Base-by-base conservation (phyloP, 2,329 filamentous ascomycete species). In the Colletotrichum chlorophyti region DNA sequence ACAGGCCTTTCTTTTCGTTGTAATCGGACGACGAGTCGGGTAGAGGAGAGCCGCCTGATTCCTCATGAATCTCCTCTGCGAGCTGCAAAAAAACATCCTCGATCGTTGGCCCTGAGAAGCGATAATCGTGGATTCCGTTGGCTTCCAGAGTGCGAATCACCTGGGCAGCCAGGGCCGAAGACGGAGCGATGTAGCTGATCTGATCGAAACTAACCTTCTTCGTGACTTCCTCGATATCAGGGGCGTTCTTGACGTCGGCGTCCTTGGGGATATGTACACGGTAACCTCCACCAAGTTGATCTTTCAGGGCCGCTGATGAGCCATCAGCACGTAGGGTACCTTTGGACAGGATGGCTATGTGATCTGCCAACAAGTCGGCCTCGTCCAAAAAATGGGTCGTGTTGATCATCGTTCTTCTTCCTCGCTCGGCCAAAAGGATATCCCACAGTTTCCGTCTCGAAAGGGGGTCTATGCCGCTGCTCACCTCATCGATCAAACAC, bases 331-430 rank as follows among this genome's bases (percentile, higher is more conserved):
- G 91, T 2, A 97, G 80, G 2, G 86, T 87, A 17, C 93, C 93
- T 69, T 92, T 93, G 4, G 91, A 96, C 10, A 97, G 77, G 50
- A 97, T 91, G 2, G 89, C 91, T 63, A 97, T 96, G 61, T 93
- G 89, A 68, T 97, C 94, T 0, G 93, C 90, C 1, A 97, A 82
- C 2, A 97, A 79, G 68, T 97, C 93, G 1, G 93, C 94, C 73
- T 97, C 94, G 67, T 97, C 94, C 8, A 97, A 80, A 72, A 97
- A 97, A 71, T 97, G 94, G 0, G 93, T 97, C 0, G 93, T 97
- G 55, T 97, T 74, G 37, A 97, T 85, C 65, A 97, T 90, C 0
- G 93, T 96, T 37, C 93, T 81, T 59, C 82, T 82, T 17, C 92
- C 93, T 55, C 93, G 86, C 72, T 97, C 93, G 1, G 90, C 90